These are phyloP conservation scores for Globisporangium nunn DNA, from an alignment of 352 stramenopile species.

Conservation along the genomic window DNA sequence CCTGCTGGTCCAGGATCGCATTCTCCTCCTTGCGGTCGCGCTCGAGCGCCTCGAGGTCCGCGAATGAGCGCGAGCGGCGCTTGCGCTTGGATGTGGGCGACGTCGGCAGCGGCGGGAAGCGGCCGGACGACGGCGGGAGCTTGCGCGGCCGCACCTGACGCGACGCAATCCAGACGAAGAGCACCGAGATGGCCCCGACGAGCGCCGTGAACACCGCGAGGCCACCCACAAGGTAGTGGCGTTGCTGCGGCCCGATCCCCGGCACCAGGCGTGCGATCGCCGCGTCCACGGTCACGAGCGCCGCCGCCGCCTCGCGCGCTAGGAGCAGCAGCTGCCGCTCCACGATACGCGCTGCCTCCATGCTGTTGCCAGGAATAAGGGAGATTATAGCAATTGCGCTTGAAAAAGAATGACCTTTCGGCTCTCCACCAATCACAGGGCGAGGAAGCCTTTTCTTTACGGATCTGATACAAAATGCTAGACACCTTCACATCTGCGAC, in stretches of 20 bases:
- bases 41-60: constrained; percentile 54
- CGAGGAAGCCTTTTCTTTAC: no score
- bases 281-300: constrained; percentile 6
- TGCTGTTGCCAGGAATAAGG: background rate
- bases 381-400: no score
- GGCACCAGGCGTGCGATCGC: constrained; percentile 6
- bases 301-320: constrained; percentile 5
- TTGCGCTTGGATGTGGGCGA: constrained; percentile 72
- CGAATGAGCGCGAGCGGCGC: constrained; percentile 69
- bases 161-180: constrained; percentile 82
- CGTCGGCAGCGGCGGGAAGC: constrained; percentile 27
- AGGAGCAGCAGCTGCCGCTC: constrained; percentile 7
- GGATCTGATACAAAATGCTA: no score
- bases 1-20: constrained; percentile 49
- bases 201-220: constrained; percentile 39
- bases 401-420: no score
- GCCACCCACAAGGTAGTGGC: constrained; percentile 39
- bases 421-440: no score
- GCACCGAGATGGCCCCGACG: constrained; percentile 27
- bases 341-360: constrained; percentile 4
- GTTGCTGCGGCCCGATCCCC: constrained; percentile 19
- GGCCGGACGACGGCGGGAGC: constrained; percentile 17
- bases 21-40: constrained; percentile 58
- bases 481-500: no score
- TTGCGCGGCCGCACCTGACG: constrained; percentile 65